Evolutionary conservation across 1,284 basidiomycete species (phyloP).

Genomic region (Cutaneotrichosporon cutaneum): DNA sequence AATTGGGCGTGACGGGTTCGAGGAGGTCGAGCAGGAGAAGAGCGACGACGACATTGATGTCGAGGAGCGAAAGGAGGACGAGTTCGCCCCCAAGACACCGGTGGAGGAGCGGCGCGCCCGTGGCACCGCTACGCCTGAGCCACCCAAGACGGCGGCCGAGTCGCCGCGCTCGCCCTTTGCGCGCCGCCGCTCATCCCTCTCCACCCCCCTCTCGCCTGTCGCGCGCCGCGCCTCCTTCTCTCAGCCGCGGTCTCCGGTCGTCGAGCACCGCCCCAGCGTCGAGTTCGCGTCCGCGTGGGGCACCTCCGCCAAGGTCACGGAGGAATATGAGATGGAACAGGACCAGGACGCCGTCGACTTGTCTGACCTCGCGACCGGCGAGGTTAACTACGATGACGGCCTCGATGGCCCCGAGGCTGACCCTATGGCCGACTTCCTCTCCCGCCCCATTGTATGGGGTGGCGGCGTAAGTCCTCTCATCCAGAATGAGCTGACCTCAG

Average conservation of each 20-base stretch:
- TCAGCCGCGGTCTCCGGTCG: background rate
- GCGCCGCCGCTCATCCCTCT: background rate
- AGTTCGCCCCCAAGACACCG: background rate
- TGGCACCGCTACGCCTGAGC: background rate
- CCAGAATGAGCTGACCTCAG: conserved; percentile 10
- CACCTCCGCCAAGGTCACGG: conserved; percentile 2
- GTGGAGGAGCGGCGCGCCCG: background rate
- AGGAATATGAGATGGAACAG: conserved; percentile 15
- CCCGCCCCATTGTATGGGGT: conserved; percentile 33
- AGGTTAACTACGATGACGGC: conserved; percentile 12
- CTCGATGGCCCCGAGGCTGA: conserved; percentile 16
- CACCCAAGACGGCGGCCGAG: conserved; percentile 4
- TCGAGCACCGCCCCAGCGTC: conserved; percentile 7
- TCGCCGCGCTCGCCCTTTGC: background rate
- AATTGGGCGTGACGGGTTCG: conserved; percentile 45
- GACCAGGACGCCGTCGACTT: conserved; percentile 42
- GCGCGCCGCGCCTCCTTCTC: background rate
- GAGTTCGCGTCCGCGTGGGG: conserved; percentile 26
- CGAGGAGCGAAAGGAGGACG: background rate
- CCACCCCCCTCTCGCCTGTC: background rate
- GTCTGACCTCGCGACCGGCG: conserved; percentile 36
- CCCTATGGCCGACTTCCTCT: conserved; percentile 27
- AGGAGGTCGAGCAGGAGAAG: conserved; percentile 28
- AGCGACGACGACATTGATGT: background rate
- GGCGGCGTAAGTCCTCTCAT: conserved; percentile 34